Evolutionary conservation across 2,329 filamentous ascomycete species (phyloP), one percentile per base, ranked within the genome.

Genomic region (Periconia digitata): DNA sequence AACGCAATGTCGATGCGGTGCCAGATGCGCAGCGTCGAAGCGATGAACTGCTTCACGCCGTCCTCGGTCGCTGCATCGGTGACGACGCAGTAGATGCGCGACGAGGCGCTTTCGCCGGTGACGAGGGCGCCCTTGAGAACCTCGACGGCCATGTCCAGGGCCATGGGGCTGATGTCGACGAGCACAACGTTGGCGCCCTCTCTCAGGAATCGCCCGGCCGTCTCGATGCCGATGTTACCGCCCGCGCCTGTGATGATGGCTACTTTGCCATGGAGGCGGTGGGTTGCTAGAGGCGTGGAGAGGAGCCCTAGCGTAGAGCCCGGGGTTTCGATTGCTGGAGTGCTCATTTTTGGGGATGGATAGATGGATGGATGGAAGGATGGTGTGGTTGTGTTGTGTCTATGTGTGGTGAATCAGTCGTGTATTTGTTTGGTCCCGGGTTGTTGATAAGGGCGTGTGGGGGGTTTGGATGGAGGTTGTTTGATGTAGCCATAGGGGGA

Each of bases 171-270:
- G 49, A 69, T 67, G 47, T 74, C 70, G 40, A 73, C 58, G 5
- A 73, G 55, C 12, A 59, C 61, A 27, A 73, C 66, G 17, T 66
- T 71, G 21, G 71, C 70, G 22, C 69, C 70, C 42, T 72, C 71
- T 15, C 64, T 55, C 0, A 73, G 54, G 38, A 72, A 58, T 6
- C 71, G 60, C 4, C 60, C 56, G 16, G 68, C 69, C 7, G 67
- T 70, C 53, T 71, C 68, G 13, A 72, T 59, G 50, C 60, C 65
- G 20, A 68, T 63, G 40, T 64, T 66, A 35, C 63, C 62, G 32
- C 59, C 66, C 17, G 63, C 66, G 27, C 66, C 66, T 1, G 64
- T 67, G 54, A 70, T 67, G 44, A 70, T 48, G 21, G 63, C 63
- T 22, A 70, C 64, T 50, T 63, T 64, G 36, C 60, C 59, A 13